Evolutionary conservation across 2,329 filamentous ascomycete genomes (phyloP).

Genomic region (Colletotrichum chrysophilum): DNA sequence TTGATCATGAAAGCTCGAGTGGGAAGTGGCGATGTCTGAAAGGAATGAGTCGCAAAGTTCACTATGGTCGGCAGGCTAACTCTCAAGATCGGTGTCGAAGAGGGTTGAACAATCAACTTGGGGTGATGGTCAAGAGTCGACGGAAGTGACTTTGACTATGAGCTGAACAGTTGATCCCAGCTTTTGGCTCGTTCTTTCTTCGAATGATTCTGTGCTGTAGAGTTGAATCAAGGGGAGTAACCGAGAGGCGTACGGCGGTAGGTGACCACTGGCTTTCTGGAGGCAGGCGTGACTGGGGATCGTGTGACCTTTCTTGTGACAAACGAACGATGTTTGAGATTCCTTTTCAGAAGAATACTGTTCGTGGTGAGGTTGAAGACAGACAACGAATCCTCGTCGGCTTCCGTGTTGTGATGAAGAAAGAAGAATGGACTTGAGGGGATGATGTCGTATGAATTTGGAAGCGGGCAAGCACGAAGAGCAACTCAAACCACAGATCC

Average conservation of each 20-base stretch:
- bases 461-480: neutral
- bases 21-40: neutral
- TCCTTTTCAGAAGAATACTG: neutral
- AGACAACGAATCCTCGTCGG: neutral
- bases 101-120: neutral
- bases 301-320: neutral
- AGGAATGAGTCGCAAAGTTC: neutral
- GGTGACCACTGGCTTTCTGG: no score
- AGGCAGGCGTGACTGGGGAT: no score
- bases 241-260: no score
- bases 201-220: no score
- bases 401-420: neutral
- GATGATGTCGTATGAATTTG: neutral
- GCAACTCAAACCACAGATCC: rapidly evolving
- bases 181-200: no score
- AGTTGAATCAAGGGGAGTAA: no score
- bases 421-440: neutral
- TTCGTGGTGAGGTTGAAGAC: neutral
- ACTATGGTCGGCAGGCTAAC: neutral
- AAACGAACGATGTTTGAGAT: neutral
- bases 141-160: neutral
- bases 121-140: neutral
- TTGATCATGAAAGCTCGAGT: rapidly evolving
- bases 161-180: rapidly evolving
- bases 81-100: neutral